phyloP scores from a whole-genome alignment of 2,329 filamentous ascomycete genomes.

The Didymella pinodella region DNA sequence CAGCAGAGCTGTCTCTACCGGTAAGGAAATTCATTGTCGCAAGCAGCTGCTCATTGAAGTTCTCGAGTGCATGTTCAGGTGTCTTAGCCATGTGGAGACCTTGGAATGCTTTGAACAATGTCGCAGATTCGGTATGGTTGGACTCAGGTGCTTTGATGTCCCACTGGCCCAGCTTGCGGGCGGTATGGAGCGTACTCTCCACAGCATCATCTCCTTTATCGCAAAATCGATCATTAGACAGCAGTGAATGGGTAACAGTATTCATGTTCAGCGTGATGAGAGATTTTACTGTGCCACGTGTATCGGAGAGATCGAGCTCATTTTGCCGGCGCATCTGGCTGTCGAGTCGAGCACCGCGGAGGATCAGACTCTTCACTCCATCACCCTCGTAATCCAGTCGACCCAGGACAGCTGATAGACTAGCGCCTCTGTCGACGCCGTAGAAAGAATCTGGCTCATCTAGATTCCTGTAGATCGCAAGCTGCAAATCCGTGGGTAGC shows the following conservation, averaged over 20 bases:
- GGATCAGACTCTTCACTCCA: conserved; percentile 85
- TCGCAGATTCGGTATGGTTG: conserved; percentile 69
- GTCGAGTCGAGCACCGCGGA: conserved; percentile 90
- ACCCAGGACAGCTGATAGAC: conserved; percentile 77
- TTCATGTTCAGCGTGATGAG: conserved; percentile 83
- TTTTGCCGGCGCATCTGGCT: conserved; percentile 75
- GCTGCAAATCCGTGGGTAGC: conserved; percentile 71
- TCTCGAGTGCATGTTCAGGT: conserved; percentile 60
- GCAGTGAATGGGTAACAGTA: conserved; percentile 81
- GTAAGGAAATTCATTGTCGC: conserved; percentile 53
- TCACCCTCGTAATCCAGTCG: conserved; percentile 90
- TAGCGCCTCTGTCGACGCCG: conserved; percentile 80
- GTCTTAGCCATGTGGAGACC: conserved; percentile 73
- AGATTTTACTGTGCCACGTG: conserved; percentile 75
- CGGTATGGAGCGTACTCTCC: conserved; percentile 79
- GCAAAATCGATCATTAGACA: conserved; percentile 70
- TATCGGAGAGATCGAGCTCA: conserved; percentile 65
- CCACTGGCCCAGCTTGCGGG: conserved; percentile 88
- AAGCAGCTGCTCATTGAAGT: conserved; percentile 69
- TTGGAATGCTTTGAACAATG: conserved; percentile 82
- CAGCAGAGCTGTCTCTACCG: conserved; percentile 36
- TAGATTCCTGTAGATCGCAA: conserved; percentile 87
- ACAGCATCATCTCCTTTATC: conserved; percentile 66
- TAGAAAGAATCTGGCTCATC: conserved; percentile 98
- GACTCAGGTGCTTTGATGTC: conserved; percentile 78